Evolutionary conservation across 140 eudicot species (phyloP).

Genomic region (Cichorium intybus): DNA sequence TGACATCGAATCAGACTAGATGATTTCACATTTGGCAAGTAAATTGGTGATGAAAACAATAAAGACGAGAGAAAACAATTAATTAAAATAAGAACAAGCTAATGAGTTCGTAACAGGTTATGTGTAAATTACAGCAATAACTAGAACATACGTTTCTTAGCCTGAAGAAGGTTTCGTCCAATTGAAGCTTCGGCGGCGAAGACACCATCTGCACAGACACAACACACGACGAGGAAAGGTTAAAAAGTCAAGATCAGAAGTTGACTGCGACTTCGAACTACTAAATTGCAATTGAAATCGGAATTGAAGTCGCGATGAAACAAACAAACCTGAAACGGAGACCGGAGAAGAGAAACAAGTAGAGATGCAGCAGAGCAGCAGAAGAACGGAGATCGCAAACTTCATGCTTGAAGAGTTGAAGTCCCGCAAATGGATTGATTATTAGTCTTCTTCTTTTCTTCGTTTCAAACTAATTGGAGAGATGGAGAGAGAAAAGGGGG

Average conservation of each 20-base stretch:
- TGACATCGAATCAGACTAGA: background rate
- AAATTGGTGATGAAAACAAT: background rate
- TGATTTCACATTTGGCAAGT: background rate
- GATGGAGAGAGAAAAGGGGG: background rate
- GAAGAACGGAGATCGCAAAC: constrained; percentile 18
- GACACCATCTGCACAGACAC: constrained; percentile 36
- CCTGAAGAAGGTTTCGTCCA: constrained; percentile 70
- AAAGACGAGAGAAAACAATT: background rate
- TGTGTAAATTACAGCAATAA: background rate
- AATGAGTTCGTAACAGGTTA: background rate
- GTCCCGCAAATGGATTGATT: background rate
- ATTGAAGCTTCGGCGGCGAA: constrained; percentile 36
- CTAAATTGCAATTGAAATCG: background rate
- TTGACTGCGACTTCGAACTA: background rate
- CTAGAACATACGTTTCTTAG: constrained; percentile 32
- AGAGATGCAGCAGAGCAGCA: constrained; percentile 31
- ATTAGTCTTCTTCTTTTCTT: background rate
- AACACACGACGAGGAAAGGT: background rate
- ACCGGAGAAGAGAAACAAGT: constrained; percentile 37
- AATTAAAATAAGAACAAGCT: background rate
- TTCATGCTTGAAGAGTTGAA: constrained; percentile 16
- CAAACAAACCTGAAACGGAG: constrained; percentile 48
- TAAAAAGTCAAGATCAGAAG: constrained; percentile 2
- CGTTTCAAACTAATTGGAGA: constrained; percentile 1
- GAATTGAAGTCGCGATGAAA: background rate